Evolutionary conservation across 495 filamentous ascomycete genomes (phyloP).

Genomic region (Aspergillus heteromorphus): DNA sequence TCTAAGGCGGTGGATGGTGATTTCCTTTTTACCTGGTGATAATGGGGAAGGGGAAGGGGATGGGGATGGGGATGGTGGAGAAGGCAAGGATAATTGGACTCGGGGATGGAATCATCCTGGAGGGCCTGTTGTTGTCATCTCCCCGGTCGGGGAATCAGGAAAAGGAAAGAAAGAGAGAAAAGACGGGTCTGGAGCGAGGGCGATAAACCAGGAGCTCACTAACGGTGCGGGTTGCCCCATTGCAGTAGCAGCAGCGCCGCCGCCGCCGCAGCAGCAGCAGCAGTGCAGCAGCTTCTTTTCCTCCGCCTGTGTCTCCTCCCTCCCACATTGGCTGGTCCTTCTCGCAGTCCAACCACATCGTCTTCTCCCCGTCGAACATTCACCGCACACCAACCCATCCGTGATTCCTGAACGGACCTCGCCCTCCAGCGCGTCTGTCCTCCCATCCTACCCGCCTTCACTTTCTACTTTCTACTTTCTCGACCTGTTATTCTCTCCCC

Average conservation of each 20-base stretch:
- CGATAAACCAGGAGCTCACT: constrained; percentile 3
- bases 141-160: neutral
- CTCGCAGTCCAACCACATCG: constrained; percentile 2
- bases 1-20: neutral
- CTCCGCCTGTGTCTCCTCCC: constrained; percentile 14
- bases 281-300: constrained; percentile 5
- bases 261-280: constrained; percentile 1
- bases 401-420: neutral
- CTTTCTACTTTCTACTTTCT: constrained; percentile 4
- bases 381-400: constrained; percentile 13
- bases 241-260: constrained; percentile 15
- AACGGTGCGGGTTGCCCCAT: constrained; percentile 27
- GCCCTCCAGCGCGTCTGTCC: neutral
- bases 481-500: constrained; percentile 7
- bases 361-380: constrained; percentile 15
- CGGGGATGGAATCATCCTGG: too few relatives aligned
- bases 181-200: neutral
- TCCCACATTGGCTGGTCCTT: constrained; percentile 18
- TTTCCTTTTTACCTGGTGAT: neutral
- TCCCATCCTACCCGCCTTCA: constrained; percentile 7
- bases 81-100: neutral
- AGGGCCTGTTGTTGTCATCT: neutral
- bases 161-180: neutral
- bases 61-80: neutral
- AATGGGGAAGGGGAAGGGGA: neutral